Evolutionary conservation across 768 basidiomycete species (phyloP), one percentile per base, ranked within the genome.

Genomic region (Phylloporus sp.): DNA sequence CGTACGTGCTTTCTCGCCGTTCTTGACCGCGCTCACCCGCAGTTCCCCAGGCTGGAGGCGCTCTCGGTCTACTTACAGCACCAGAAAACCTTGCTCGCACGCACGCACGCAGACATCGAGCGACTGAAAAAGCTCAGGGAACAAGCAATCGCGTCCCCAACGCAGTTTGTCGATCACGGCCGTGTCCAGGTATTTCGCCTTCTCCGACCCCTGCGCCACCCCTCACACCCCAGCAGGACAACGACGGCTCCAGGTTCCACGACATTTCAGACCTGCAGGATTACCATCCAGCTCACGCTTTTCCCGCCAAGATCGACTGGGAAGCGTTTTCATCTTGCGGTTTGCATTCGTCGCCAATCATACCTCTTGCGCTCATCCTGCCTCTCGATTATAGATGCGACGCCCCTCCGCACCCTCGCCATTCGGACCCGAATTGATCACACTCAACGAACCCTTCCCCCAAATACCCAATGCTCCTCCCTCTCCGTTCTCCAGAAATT

Each of bases 21-120:
- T 35, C 17, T n/a, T n/a, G n/a, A 13, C 24, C 11, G 23, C 22
- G n/a, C n/a, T n/a, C n/a, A n/a, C n/a, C n/a, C n/a, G n/a, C n/a
- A n/a, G n/a, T n/a, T n/a, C n/a, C n/a, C 34, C 37, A 66, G 64
- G 54, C 64, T 66, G 33, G 74, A 83, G 64, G 82, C 82, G 71
- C 82, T 89, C 55, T 75, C 79, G 56, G 68, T 68, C 38, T 89
- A 81, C 65, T 75, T 89, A 51, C 71, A 76, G 45, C 69, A 76
- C 33, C 86, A 89, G 66, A 77, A 67, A 61, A 60, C 69, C 17
- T 55, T 86, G 27, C 76, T 89, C 32, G 71, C 73, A 39, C 75
- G 76, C 26, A 82, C 83, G 23, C 75, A 78, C 51, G 65, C 73
- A 54, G 85, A 88, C 67, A 77, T 89, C 59, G 75, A 74, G 41